Base-by-base conservation (phyloP, 2,329 filamentous ascomycete genomes). In the Colletotrichum tamarilloi region DNA sequence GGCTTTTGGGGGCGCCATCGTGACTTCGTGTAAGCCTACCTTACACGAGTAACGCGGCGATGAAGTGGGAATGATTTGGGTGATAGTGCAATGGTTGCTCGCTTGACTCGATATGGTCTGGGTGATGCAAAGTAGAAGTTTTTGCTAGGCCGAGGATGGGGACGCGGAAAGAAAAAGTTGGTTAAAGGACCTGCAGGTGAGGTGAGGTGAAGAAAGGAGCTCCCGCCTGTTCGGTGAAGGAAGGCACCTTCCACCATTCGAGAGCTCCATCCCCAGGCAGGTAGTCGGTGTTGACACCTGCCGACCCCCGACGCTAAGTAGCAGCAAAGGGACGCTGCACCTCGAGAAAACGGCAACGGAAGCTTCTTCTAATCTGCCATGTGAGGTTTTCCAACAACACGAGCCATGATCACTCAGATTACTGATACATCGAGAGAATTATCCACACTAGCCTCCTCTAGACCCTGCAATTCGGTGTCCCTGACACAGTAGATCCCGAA, bases 401-500 rank as follows among this genome's bases (percentile, higher is more conserved):
- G 19, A 26, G 28, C 35, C 53, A 28, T n/a, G 9, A 12, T 56
- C 5, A 38, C 24, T 14, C 19, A 24, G 67, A 62, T 66, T 62
- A 32, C 26, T 71, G 49, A 71, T 28, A 30, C n/a, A 35, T 12
- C 6, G 53, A 22, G 58, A 67, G 32, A 9, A 35, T 19, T 38
- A 53, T 28, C 4, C 4, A 46, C n/a, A 57, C 55, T 62, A 52
- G 62, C 32, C 28, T 59, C 42, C 8, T 58, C 38, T 38, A n/a
- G 57, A 58, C 19, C n/a, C 42, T 42, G 9, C 8, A 14, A 11
- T 24, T 12, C 30, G 38, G 19, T 42, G 19, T 14, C 30, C 12
- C 49, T 46, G 32, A 35, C 11, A 35, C 11, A 35, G 32, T 35
- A 73, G 60, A 66, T 73, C 60, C 68, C 62, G 63, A 72, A 62